Conservation (phyloP, 2,329 filamentous ascomycete genomes). For the Fusarium burgessii region DNA sequence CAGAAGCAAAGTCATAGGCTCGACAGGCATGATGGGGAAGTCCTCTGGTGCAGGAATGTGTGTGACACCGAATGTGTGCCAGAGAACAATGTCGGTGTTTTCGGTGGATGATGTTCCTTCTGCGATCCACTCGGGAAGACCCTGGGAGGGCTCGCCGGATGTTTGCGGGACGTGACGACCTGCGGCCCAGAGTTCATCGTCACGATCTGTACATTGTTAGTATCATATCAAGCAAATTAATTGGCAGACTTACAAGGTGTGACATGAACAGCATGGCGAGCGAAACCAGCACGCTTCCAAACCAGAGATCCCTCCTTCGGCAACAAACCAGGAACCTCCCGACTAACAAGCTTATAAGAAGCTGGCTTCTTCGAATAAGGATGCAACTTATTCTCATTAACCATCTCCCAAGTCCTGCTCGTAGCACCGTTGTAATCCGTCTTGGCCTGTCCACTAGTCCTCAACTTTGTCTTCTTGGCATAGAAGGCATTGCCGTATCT, state of each 20-base stretch:
- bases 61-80: constrained; percentile 93
- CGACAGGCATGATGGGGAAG: constrained; percentile 90
- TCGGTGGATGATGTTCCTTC: constrained; percentile 76
- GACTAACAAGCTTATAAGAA: constrained; percentile 89
- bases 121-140: constrained; percentile 82
- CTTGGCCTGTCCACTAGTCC: constrained; percentile 74
- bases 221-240: accelerated
- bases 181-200: constrained; percentile 86
- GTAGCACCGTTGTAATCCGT: constrained; percentile 86
- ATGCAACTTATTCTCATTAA: constrained; percentile 86
- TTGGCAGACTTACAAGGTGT: constrained; percentile 77
- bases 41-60: constrained; percentile 93
- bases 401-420: constrained; percentile 89
- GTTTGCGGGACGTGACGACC: constrained; percentile 91
- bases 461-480: constrained; percentile 83
- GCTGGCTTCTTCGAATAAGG: constrained; percentile 87
- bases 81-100: constrained; percentile 88
- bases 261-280: constrained; percentile 87
- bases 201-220: constrained; percentile 67
- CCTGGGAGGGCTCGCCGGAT: constrained; percentile 79
- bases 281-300: constrained; percentile 91
- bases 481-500: constrained; percentile 92
- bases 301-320: constrained; percentile 86
- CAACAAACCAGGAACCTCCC: constrained; percentile 82
- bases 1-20: constrained; percentile 84